Evolutionary conservation across 768 basidiomycete species (phyloP).

Genomic region (Mycena galericulata): DNA sequence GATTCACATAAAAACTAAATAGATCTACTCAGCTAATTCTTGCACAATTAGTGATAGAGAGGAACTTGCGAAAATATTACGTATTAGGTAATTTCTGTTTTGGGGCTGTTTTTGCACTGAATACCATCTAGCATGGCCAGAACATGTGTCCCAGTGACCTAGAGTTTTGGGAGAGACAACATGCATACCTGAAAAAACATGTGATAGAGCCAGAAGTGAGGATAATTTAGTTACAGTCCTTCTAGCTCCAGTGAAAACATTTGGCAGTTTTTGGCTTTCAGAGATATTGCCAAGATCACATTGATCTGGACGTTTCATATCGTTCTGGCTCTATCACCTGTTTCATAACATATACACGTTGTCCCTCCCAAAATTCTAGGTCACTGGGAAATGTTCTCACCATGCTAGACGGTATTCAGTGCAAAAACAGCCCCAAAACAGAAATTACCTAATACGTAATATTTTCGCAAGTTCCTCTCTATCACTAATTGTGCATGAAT

Average conservation of each 20-base stretch:
- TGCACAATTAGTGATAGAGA: no score
- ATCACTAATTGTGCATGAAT: no score
- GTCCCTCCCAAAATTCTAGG: neutral
- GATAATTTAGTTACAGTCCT: neutral
- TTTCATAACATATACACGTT: neutral
- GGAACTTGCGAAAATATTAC: no score
- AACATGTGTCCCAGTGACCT: neutral
- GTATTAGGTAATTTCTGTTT: no score
- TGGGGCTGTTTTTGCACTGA: no score
- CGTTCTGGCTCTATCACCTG: neutral
- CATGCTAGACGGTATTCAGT: neutral
- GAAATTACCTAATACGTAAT: no score
- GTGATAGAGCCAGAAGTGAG: no score
- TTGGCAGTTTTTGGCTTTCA: neutral
- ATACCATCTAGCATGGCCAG: neutral
- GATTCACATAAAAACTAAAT: no score
- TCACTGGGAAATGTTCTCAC: neutral
- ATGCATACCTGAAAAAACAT: neutral
- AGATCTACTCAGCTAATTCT: no score
- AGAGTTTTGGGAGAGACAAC: neutral
- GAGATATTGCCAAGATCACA: neutral
- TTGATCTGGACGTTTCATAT: neutral
- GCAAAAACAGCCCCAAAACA: no score
- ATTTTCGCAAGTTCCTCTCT: no score
- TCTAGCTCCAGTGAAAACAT: neutral